Conservation (phyloP, 805 yeast species). For the Candida krabiensis region DNA sequence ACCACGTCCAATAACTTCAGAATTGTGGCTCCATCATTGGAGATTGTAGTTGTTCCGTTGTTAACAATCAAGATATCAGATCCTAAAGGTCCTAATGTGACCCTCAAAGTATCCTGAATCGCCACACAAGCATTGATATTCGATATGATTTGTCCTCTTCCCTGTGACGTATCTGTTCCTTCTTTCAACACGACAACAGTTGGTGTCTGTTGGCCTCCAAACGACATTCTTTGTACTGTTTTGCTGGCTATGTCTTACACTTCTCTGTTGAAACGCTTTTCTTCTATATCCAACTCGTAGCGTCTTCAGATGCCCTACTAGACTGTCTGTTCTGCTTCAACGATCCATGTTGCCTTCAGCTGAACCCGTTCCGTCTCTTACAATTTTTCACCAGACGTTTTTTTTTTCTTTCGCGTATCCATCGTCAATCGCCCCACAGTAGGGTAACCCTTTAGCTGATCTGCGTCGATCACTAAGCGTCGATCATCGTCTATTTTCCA, state of each 20-base stretch:
- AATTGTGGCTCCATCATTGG: constrained; percentile 98
- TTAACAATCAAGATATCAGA: constrained; percentile 91
- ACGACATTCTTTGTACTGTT: constrained; percentile 55
- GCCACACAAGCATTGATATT: constrained; percentile 97
- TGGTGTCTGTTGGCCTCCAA: constrained; percentile 84
- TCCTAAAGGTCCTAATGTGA: constrained; percentile 97
- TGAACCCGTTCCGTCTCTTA: neutral
- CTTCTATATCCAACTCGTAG: neutral
- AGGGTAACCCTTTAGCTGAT: constrained; percentile 6
- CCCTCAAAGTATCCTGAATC: constrained; percentile 90
- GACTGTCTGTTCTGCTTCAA: no score
- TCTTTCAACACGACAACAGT: constrained; percentile 97
- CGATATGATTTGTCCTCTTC: constrained; percentile 91
- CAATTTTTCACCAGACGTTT: neutral
- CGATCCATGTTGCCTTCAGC: no score
- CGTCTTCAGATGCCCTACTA: constrained; percentile 5
- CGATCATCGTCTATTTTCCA: constrained; percentile 36
- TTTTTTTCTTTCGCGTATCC: constrained; percentile 2
- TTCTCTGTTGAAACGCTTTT: neutral
- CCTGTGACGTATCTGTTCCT: constrained; percentile 97
- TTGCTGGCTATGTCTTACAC: neutral
- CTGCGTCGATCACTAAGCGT: neutral
- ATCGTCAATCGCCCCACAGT: constrained; percentile 2
- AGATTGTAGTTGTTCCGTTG: constrained; percentile 86
- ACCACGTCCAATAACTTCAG: constrained; percentile 89